A percentile compares a stretch with the other conserved stretches of the same genome.
Evolutionary conservation across 2,329 filamentous ascomycete genomes (phyloP).

Genomic region (Aspergillus sp.): DNA sequence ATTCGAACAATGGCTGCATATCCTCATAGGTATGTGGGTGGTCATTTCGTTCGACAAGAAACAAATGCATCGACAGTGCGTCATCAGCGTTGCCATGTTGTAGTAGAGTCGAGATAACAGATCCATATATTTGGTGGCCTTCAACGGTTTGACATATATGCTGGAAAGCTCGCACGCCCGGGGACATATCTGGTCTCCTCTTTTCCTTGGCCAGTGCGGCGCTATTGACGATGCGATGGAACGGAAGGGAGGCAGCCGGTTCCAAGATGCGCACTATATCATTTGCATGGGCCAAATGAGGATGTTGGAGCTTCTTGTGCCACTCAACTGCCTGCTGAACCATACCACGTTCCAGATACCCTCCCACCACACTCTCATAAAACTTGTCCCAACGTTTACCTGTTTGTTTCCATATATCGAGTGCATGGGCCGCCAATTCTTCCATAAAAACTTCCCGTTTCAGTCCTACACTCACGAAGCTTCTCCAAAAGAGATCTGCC

Average conservation of each 20-base stretch:
- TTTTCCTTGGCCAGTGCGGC: constrained; percentile 3
- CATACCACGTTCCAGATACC: constrained; percentile 26
- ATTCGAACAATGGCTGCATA: constrained; percentile 37
- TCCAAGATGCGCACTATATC: constrained; percentile 27
- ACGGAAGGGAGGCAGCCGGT: constrained; percentile 17
- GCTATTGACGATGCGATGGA: constrained; percentile 13
- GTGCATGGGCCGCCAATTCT: constrained; percentile 32
- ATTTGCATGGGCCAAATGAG: constrained; percentile 24
- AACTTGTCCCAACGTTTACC: constrained; percentile 34
- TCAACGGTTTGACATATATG: constrained; percentile 36
- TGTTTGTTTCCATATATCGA: constrained; percentile 34
- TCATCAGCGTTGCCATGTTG: constrained; percentile 29
- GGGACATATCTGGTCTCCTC: constrained; percentile 5
- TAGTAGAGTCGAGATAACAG: constrained; percentile 38
- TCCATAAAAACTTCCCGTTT: constrained; percentile 27
- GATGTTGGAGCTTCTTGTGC: constrained; percentile 33
- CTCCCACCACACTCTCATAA: constrained; percentile 33
- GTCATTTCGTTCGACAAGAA: constrained; percentile 38
- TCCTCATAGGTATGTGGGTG: constrained; percentile 34
- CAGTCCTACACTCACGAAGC: constrained; percentile 33
- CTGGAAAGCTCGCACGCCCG: constrained; percentile 32
- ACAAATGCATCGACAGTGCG: constrained; percentile 44
- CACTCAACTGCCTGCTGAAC: constrained; percentile 28
- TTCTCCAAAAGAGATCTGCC: constrained; percentile 40
- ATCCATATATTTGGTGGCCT: constrained; percentile 39